Evolutionary conservation across 306 rosid species (phyloP).

Genomic region (Lathyrus oleraceus): DNA sequence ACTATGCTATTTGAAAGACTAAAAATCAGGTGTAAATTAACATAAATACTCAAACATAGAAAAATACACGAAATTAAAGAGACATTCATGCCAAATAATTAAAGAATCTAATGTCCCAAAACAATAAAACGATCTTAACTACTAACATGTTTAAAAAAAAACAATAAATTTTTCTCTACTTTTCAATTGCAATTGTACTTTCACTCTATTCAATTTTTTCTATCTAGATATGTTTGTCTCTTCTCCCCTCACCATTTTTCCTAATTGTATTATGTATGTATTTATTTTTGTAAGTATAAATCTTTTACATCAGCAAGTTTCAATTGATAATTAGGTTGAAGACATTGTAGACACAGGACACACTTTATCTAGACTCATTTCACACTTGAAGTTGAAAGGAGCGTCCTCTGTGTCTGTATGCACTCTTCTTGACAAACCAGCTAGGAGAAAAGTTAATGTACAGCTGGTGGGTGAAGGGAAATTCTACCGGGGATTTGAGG

Average conservation of each 20-base stretch:
- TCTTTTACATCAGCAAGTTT: not conserved
- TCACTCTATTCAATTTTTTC: not conserved
- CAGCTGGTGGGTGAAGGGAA: slow-evolving; percentile 63
- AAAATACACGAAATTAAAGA: too few relatives aligned
- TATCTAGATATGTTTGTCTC: not conserved
- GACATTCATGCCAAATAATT: too few relatives aligned
- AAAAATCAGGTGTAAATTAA: too few relatives aligned
- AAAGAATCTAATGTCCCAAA: too few relatives aligned
- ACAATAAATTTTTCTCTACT: not conserved
- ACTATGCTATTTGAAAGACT: too few relatives aligned
- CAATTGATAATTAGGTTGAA: slow-evolving; percentile 60
- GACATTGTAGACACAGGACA: slow-evolving; percentile 85
- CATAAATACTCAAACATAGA: too few relatives aligned
- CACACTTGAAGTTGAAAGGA: slow-evolving; percentile 66
- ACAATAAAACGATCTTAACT: not conserved
- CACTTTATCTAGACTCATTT: slow-evolving; percentile 56
- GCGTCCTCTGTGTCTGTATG: slow-evolving; percentile 83
- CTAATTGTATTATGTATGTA: not conserved
- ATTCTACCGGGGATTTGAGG: slow-evolving; percentile 80
- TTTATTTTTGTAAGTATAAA: not conserved
- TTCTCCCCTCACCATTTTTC: not conserved
- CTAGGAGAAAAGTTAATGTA: slow-evolving; percentile 64
- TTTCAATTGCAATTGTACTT: not conserved
- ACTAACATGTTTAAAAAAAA: not conserved
- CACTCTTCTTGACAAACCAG: slow-evolving; percentile 82